phyloP scores from a whole-genome alignment of 1,284 basidiomycete species.

The Peniophora sp. region DNA sequence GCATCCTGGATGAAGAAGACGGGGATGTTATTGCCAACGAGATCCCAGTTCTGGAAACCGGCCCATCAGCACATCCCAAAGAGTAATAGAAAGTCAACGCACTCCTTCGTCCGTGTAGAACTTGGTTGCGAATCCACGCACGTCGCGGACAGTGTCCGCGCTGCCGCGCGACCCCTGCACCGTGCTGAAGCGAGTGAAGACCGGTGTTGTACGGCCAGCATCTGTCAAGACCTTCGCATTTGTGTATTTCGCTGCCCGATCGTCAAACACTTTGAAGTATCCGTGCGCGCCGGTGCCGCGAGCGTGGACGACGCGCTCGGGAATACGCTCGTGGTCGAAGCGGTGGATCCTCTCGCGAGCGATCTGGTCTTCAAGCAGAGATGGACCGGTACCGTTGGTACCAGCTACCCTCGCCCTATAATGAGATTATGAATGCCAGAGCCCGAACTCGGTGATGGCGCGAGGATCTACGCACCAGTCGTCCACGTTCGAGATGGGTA shows the following conservation, averaged over 20 bases:
- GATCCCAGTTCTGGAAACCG: slow-evolving; percentile 57
- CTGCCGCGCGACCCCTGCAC: slow-evolving; percentile 73
- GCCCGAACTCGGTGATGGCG: background rate
- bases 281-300: slow-evolving; percentile 79
- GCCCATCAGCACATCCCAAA: background rate
- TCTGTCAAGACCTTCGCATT: slow-evolving; percentile 67
- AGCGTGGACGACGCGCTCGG: slow-evolving; percentile 52
- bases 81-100: background rate
- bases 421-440: background rate
- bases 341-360: slow-evolving; percentile 66
- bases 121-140: slow-evolving; percentile 77
- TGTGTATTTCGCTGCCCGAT: slow-evolving; percentile 53
- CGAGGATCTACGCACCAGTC: slow-evolving; percentile 39
- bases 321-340: slow-evolving; percentile 82
- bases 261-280: slow-evolving; percentile 67
- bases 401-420: slow-evolving; percentile 46
- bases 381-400: slow-evolving; percentile 38
- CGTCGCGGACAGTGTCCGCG: slow-evolving; percentile 76
- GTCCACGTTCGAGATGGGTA: slow-evolving; percentile 53
- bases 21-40: slow-evolving; percentile 73
- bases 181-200: slow-evolving; percentile 77
- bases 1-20: slow-evolving; percentile 85
- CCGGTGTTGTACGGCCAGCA: slow-evolving; percentile 59
- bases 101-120: slow-evolving; percentile 70
- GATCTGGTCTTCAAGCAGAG: slow-evolving; percentile 61